phyloP scores from a whole-genome alignment of 2,329 filamentous ascomycete species.

The Tolypocladium cylindrosporum region DNA sequence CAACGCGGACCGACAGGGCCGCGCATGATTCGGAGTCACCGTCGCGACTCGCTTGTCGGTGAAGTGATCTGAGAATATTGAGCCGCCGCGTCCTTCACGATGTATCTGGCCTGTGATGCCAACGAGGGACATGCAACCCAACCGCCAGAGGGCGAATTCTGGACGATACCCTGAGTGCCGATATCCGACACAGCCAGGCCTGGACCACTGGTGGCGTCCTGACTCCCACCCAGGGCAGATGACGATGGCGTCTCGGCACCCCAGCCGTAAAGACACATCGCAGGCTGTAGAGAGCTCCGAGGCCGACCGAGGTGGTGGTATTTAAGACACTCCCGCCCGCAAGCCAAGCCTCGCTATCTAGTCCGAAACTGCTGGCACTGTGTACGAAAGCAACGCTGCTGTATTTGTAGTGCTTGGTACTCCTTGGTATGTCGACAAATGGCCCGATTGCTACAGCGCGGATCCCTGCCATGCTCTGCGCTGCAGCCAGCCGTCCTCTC shows the following conservation, averaged over 20 bases:
- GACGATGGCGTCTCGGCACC: background rate
- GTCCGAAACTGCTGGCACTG: background rate
- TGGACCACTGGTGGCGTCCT: background rate
- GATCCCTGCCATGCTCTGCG: background rate
- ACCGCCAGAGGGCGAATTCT: background rate
- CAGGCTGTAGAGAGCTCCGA: background rate
- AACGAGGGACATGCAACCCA: background rate
- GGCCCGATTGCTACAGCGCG: background rate
- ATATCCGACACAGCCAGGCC: background rate
- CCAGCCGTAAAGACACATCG: background rate
- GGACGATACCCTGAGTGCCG: background rate
- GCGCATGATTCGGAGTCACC: background rate
- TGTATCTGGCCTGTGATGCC: background rate
- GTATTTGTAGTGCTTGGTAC: background rate
- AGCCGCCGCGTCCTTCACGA: background rate
- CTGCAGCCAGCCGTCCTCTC: background rate
- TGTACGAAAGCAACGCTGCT: no score
- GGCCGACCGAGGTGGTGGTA: background rate
- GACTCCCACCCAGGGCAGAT: background rate
- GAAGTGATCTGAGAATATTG: no score
- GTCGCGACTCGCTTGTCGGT: background rate
- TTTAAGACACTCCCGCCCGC: background rate
- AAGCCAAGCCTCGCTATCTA: background rate
- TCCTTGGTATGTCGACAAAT: background rate
- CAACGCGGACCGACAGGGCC: background rate